Percentiles rank a stretch among this genome's conserved stretches.
These are phyloP conservation scores for Aureobasidium musti DNA, from an alignment of 2,329 filamentous ascomycete species.

Conservation along the genomic window DNA sequence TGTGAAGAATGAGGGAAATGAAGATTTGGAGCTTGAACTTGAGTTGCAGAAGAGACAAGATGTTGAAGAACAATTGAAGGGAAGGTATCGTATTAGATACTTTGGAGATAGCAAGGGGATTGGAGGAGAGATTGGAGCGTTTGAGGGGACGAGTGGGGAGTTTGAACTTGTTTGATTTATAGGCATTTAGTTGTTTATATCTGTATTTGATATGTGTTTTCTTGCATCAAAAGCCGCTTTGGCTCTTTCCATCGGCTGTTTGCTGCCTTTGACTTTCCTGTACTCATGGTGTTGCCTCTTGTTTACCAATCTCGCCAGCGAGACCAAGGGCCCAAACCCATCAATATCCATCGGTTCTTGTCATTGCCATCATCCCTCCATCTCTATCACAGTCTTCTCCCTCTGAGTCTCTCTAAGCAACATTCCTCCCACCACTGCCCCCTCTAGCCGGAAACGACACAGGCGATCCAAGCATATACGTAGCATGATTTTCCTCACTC, in stretches of 20 bases:
- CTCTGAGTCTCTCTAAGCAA: not conserved
- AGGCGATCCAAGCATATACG: not conserved
- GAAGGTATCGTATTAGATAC: conserved; percentile 78
- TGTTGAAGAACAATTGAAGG: conserved; percentile 42
- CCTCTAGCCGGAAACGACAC: not conserved
- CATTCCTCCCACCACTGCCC: not conserved
- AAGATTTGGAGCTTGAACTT: conserved; percentile 37
- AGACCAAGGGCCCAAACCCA: too few relatives aligned
- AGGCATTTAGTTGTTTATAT: not conserved
- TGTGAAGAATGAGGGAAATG: not conserved
- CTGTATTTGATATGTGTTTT: too few relatives aligned
- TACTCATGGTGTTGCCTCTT: too few relatives aligned
- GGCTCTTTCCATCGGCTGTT: too few relatives aligned
- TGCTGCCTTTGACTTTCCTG: too few relatives aligned
- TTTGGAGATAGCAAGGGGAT: conserved; percentile 77
- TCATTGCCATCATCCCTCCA: too few relatives aligned
- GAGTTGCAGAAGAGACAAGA: conserved; percentile 33
- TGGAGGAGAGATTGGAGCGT: conserved; percentile 63
- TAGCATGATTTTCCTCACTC: not conserved
- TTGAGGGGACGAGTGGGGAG: conserved; percentile 66
- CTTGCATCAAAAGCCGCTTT: too few relatives aligned
- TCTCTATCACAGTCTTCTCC: too few relatives aligned
- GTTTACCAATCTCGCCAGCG: too few relatives aligned
- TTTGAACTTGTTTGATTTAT: conserved; percentile 48
- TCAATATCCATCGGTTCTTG: too few relatives aligned